These are phyloP conservation scores for Debaryomyces subglobosus DNA, from an alignment of 1,139 yeast species.

Conservation along the genomic window DNA sequence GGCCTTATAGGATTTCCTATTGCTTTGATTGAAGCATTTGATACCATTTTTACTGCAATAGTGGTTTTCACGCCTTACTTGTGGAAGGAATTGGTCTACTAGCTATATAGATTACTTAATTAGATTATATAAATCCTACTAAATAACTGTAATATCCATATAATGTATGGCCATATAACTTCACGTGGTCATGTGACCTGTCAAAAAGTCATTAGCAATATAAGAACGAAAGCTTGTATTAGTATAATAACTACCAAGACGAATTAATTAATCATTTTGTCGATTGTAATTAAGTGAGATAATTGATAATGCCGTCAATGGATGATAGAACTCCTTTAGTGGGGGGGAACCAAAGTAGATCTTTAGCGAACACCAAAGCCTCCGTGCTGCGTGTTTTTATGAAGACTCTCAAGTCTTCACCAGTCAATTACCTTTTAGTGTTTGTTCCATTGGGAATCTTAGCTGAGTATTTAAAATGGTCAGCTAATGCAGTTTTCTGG, in stretches of 20 bases:
- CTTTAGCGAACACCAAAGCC: slow-evolving; percentile 3
- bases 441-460: slow-evolving; percentile 88
- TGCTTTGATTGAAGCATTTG: slow-evolving; percentile 71
- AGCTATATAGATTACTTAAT: not conserved
- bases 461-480: slow-evolving; percentile 63
- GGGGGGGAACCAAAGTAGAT: slow-evolving; percentile 7
- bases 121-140: not conserved
- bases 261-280: not conserved
- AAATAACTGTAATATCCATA: not conserved
- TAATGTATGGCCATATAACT: not conserved
- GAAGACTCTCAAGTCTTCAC: slow-evolving; percentile 59
- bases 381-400: slow-evolving; percentile 16
- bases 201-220: not conserved
- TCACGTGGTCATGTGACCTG: not conserved
- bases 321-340: slow-evolving; percentile 13
- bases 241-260: not conserved
- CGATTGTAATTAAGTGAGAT: not conserved
- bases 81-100: slow-evolving; percentile 45
- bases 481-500: slow-evolving; percentile 63
- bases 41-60: slow-evolving; percentile 73
- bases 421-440: slow-evolving; percentile 73
- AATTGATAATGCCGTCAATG: slow-evolving; percentile 10
- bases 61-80: slow-evolving; percentile 79
- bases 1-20: slow-evolving; percentile 73
- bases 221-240: not conserved